These are phyloP conservation scores for Triticum aestivum DNA, from an alignment of 176 grass and related monocot species.

Conservation along the genomic window IWGSC_CS_RefSeq_v2.1 NC_057812.1:734550018-734550517, in stretches of 20 bases:
- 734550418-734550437: too few relatives aligned
- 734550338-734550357: conserved; percentile 56
- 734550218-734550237: conserved; percentile 32
- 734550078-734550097: too few relatives aligned
- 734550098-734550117: too few relatives aligned
- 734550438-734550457: too few relatives aligned
- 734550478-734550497: conserved; percentile 48
- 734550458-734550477: too few relatives aligned
- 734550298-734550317: conserved; percentile 34
- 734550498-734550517: conserved; percentile 94
- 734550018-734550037: too few relatives aligned
- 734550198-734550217: conserved; percentile 34
- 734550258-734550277: background rate
- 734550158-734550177: background rate
- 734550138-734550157: too few relatives aligned
- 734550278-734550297: conserved; percentile 52
- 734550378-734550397: conserved; percentile 54
- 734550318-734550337: conserved; percentile 45
- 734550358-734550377: conserved; percentile 70
- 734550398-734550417: background rate
- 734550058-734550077: too few relatives aligned
- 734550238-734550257: conserved; percentile 59
- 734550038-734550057: too few relatives aligned
- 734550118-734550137: too few relatives aligned
- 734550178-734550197: conserved; percentile 41